Evolutionary conservation across 257 asterid genomes (phyloP), one percentile per base, ranked within the genome.

Genomic region (Echites panduratus): DNA sequence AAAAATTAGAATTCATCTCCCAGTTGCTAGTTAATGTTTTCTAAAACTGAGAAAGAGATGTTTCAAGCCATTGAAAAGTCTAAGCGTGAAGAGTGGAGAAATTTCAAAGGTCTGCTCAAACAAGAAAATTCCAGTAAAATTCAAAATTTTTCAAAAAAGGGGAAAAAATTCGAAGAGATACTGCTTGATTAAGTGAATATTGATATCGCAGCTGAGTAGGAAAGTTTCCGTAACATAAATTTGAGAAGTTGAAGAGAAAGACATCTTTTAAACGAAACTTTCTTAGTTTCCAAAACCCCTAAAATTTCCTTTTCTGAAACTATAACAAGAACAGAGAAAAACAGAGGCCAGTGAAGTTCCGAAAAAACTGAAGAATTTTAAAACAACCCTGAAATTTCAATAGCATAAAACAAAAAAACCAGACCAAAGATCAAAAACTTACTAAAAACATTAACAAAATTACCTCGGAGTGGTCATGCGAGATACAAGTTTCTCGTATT

Each of bases 381-480:
- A 35, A 17, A 19, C 2, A n/a, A n/a, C 29, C 45, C 22, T 13
- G 53, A 64, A 71, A 63, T 5, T n/a, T 14, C 45, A 22, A 8
- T 5, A 40, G 61, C 26, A 27, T 9, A 41, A 32, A 5, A 19
- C 14, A 22, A 57, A 19, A 44, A 64, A 44, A 4, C 47, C 12
- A 63, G 11, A 24, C 24, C 9, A 74, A 35, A 54, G 12, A 22
- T 4, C 13, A 8, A 48, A 38, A 47, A 70, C 49, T 19, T n/a
- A 45, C 7, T 26, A 38, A 27, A 16, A 16, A 40, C 45, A 4
- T 41, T 41, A 41, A 41, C 45, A 41, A 5, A 41, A 4, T 3
- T n/a, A 95, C 98, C 97, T 92, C 9, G 99, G 99, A 32, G 95
- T 88, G 62, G 87, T 87, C 98, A 95, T 92, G 47, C 98, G 88